Percentiles rank a stretch among this genome's conserved stretches.
Conservation (phyloP, 306 rosid genomes). For the Prunus campanulata region DNA sequence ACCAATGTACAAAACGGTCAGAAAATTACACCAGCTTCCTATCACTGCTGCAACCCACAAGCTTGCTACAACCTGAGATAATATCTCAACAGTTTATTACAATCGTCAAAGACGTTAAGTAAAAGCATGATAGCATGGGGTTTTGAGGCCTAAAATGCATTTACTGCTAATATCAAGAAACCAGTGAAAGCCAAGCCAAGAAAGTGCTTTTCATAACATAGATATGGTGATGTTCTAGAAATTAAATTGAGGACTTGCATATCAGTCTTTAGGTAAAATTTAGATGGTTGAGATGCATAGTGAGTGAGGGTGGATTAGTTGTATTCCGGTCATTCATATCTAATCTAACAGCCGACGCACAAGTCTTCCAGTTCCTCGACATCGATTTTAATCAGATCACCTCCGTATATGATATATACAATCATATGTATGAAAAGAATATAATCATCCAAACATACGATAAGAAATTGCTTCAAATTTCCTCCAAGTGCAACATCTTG, state of each 20-base stretch:
- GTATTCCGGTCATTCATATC: not conserved
- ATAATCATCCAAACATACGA: slow-evolving; percentile 42
- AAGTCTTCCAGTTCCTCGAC: not conserved
- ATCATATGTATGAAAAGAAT: not conserved
- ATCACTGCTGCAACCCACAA: slow-evolving; percentile 73
- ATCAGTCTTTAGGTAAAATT: not conserved
- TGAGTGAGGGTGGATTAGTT: not conserved
- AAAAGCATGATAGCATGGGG: slow-evolving; percentile 3
- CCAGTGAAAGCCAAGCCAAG: not conserved
- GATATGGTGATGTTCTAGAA: not conserved
- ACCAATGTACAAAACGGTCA: slow-evolving; percentile 82
- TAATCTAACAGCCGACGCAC: not conserved
- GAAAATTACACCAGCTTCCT: slow-evolving; percentile 88
- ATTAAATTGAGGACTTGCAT: slow-evolving; percentile 3
- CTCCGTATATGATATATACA: not conserved
- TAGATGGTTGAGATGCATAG: not conserved
- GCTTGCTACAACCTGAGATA: slow-evolving; percentile 53
- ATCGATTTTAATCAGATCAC: not conserved
- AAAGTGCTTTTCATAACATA: not conserved
- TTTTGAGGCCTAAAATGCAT: not conserved
- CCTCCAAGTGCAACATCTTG: slow-evolving; percentile 86
- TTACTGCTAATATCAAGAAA: not conserved
- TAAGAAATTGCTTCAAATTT: slow-evolving; percentile 64
- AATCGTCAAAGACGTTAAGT: slow-evolving; percentile 8
- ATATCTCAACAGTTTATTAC: slow-evolving; percentile 24